A percentile compares a stretch with the other conserved stretches of the same genome.
These are phyloP conservation scores for Rossbeevera mucosa DNA, from an alignment of 768 basidiomycete species.

Conservation along the genomic window DNA sequence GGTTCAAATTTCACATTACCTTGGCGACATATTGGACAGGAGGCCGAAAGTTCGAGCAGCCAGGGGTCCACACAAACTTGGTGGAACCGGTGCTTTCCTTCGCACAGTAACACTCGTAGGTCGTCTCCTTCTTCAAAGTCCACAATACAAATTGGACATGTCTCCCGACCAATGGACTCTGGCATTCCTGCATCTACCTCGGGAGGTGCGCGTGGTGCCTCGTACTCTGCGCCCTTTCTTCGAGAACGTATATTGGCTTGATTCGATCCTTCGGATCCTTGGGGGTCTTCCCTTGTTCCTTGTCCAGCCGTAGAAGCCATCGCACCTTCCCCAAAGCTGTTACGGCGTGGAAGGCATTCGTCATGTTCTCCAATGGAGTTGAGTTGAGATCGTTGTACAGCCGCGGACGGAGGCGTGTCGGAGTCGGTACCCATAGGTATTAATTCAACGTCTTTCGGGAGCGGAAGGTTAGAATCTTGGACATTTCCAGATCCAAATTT, in stretches of 20 bases:
- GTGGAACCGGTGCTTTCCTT: constrained; percentile 88
- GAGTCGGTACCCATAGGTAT: neutral
- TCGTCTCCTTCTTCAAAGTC: constrained; percentile 95
- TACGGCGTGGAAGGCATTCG: neutral
- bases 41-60: constrained; percentile 84
- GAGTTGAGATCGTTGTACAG: constrained; percentile 11
- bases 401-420: neutral
- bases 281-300: constrained; percentile 1
- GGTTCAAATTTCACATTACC: constrained; percentile 41
- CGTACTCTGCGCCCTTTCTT: neutral
- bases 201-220: neutral
- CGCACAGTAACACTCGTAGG: constrained; percentile 84
- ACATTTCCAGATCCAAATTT: constrained; percentile 56
- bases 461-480: constrained; percentile 8
- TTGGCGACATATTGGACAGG: constrained; percentile 90
- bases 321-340: neutral
- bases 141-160: constrained; percentile 91
- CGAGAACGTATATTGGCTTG: constrained; percentile 2
- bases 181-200: constrained; percentile 46
- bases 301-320: neutral
- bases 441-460: constrained; percentile 33
- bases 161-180: constrained; percentile 71
- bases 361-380: neutral
- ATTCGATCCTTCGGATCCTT: constrained; percentile 3
- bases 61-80: constrained; percentile 89